Conservation (phyloP, 768 basidiomycete species). For the Naganishia friedmannii region DNA sequence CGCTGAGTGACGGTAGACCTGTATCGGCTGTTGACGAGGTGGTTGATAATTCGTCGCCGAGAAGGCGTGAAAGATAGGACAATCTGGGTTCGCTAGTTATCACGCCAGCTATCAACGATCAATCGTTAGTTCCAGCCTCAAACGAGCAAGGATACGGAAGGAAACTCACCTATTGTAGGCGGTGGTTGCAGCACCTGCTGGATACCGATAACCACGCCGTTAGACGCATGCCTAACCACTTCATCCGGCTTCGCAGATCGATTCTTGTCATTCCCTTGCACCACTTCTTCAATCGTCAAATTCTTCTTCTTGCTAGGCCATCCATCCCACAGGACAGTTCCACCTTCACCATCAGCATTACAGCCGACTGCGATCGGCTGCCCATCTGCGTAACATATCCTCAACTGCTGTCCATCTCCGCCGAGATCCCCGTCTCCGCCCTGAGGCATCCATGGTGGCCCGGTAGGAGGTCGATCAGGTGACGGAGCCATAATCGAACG, state of each 20-base stretch:
- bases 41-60: conserved; percentile 7
- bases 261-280: conserved; percentile 5
- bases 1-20: conserved; percentile 55
- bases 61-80: conserved; percentile 61
- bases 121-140: neutral
- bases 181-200: conserved; percentile 72
- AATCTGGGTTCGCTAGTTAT: conserved; percentile 59
- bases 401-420: conserved; percentile 73
- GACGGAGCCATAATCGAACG: conserved; percentile 61
- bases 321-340: conserved; percentile 53
- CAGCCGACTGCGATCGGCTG: conserved; percentile 54
- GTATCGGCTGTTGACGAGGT: conserved; percentile 38
- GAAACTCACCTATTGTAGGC: conserved; percentile 64
- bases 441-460: conserved; percentile 79
- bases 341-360: conserved; percentile 75
- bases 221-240: conserved; percentile 60
- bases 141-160: neutral
- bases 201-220: conserved; percentile 76
- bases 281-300: neutral
- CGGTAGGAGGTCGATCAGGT: conserved; percentile 63
- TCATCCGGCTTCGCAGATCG: conserved; percentile 56
- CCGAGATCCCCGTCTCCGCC: conserved; percentile 74
- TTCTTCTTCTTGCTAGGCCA: conserved; percentile 33
- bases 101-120: neutral
- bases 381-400: conserved; percentile 57